Percentiles rank a stretch among this genome's conserved stretches.
These are phyloP conservation scores for Pyrrhoderma noxium DNA, from an alignment of 1,284 basidiomycete species.

Conservation along the genomic window DNA sequence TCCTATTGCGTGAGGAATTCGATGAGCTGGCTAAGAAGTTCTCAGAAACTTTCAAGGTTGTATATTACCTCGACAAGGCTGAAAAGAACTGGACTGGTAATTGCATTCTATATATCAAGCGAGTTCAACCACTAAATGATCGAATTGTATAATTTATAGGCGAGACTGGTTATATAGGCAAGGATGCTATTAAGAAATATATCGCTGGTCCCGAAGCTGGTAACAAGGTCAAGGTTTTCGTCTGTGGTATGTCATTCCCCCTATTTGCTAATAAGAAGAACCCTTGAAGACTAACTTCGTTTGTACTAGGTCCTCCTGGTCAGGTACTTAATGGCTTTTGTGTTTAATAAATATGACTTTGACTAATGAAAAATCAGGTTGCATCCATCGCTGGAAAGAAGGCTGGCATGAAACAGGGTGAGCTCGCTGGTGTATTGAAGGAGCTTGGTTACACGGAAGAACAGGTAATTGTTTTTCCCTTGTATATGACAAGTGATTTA, in stretches of 20 bases:
- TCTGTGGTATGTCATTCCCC: constrained; percentile 71
- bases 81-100: constrained; percentile 64
- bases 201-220: constrained; percentile 61
- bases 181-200: constrained; percentile 67
- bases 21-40: constrained; percentile 67
- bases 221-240: constrained; percentile 82
- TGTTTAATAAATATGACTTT: too few relatives aligned
- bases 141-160: constrained; percentile 33
- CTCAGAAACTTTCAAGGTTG: constrained; percentile 69
- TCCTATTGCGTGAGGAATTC: constrained; percentile 80
- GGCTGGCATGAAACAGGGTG: constrained; percentile 76
- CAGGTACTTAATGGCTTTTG: too few relatives aligned
- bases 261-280: background rate
- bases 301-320: constrained; percentile 65
- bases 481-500: background rate
- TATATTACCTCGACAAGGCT: constrained; percentile 84
- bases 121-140: too few relatives aligned
- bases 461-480: constrained; percentile 44
- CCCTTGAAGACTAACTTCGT: background rate
- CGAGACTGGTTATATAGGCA: constrained; percentile 63
- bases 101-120: too few relatives aligned
- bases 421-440: constrained; percentile 75
- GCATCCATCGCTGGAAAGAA: constrained; percentile 74
- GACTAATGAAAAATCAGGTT: constrained; percentile 43
- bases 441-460: constrained; percentile 82